Evolutionary conservation across 2,329 filamentous ascomycete genomes (phyloP), one percentile per base, ranked within the genome.

Genomic region (Metarhizium anisopliae): DNA sequence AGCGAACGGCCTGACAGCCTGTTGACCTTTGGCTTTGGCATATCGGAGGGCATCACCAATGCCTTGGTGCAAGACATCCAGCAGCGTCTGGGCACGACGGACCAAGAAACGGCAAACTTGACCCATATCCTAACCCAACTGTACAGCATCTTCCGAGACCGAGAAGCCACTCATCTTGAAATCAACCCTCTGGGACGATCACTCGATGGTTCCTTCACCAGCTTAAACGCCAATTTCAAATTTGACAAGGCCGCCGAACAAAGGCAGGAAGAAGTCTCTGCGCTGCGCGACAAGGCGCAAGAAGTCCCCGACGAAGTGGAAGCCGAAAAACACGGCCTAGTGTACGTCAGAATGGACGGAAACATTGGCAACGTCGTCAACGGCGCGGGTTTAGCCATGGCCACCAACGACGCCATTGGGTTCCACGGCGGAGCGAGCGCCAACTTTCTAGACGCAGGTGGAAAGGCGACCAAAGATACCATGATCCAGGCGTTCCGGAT

Each of bases 391-490:
- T 79, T 96, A 1, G 90, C 90, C 0, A 94, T 96, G 88, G 94
- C 94, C 67, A 95, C 90, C 0, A 84, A 92, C 58, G 91, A 96
- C 67, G 87, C 88, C 0, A 81, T 96, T 2, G 77, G 80, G 2
- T 73, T 83, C 13, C 81, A 83, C 55, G 85, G 85, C 8, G 89
- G 89, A 2, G 71, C 76, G 38, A 86, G 86, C 29, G 83, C 89
- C 11, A 96, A 96, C 64, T 95, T 96, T 68, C 78, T 96, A 55
- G 91, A 96, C 68, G 95, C 89, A 0, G 91, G 92, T 32, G 91
- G 91, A 40, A 94, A 95, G 68, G 91, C 91, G 0, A 96, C 90
- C 0, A 82, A 82, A 35, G 83, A 87, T 60, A 95, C 90, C 0
- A 90, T 96, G 61, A 85, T 86, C 66, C 82, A 83, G 55, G 85